Evolutionary conservation across 257 asterid species (phyloP), one percentile per base, ranked within the genome.

Genomic region (Fraxinus anomala): DNA sequence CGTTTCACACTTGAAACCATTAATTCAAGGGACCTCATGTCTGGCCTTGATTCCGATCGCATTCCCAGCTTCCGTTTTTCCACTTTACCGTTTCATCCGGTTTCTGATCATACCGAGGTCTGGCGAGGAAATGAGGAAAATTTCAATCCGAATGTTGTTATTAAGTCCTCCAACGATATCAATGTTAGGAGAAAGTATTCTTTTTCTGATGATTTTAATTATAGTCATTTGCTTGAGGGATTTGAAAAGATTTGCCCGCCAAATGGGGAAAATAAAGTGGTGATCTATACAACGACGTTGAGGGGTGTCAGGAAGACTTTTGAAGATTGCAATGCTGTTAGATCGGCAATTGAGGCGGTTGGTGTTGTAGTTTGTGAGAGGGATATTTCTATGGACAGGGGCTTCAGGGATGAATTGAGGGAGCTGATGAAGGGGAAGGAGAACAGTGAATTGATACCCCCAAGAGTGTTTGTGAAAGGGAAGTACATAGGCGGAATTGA

Each of bases 1-100:
- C 89, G 97, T 3, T 67, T 73, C 83, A 94, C 89, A 21, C 83
- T 80, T 4, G 96, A 91, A 61, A 86, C 90, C 76, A 92, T 94
- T 81, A 92, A 90, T 73, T 89, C 97, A 72, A 90, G 97, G 99
- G 99, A 91, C 75, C 96, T 92, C 77, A 94, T 94, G 97, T 86
- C 95, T 7, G 97, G 96, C 39, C 96, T 94, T 59, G 97, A 89
- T 24, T 78, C 92, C 78, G 87, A 83, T 68, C 87, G 76, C 24
- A n/a, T 34, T 24, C 91, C 83, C 74, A 91, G 89, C 85, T 88
- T 91, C 85, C 91, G 89, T 1, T 79, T 91, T 76, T 16, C 87
- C 3, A 75, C 88, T 36, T 37, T 76, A 9, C 83, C 83, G 1
- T 61, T 78, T 5, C 39, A 70, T 17, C 39, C n/a, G 56, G 56